These are phyloP conservation scores for Pichia terricola DNA, from an alignment of 1,139 yeast species.

Conservation along the genomic window DNA sequence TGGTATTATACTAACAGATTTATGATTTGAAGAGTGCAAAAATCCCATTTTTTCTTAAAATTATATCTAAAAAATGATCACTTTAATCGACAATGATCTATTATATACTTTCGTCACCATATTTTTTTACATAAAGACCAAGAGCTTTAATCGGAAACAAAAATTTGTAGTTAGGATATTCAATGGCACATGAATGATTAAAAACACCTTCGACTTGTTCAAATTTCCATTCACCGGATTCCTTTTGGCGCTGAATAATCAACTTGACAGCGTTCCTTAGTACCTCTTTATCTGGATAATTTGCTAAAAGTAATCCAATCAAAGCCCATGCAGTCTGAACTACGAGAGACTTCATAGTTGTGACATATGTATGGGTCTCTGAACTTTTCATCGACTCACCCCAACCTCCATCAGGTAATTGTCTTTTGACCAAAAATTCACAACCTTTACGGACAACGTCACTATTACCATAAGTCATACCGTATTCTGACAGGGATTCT, in stretches of 20 bases:
- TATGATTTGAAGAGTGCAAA: too few relatives aligned
- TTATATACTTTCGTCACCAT: slow-evolving; percentile 14
- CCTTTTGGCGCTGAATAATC: slow-evolving; percentile 56
- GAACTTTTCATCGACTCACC: slow-evolving; percentile 81
- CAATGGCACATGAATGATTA: slow-evolving; percentile 89
- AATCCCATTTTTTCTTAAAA: too few relatives aligned
- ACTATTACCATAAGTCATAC: slow-evolving; percentile 52
- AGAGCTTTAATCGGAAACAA: slow-evolving; percentile 88
- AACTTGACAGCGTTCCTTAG: slow-evolving; percentile 57
- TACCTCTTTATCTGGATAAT: slow-evolving; percentile 61
- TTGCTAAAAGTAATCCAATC: slow-evolving; percentile 71
- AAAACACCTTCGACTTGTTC: slow-evolving; percentile 94
- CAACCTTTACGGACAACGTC: slow-evolving; percentile 65
- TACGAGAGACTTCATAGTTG: slow-evolving; percentile 50
- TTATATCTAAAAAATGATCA: too few relatives aligned
- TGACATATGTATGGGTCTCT: slow-evolving; percentile 73
- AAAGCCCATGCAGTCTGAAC: slow-evolving; percentile 94
- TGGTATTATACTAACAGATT: too few relatives aligned
- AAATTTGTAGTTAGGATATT: slow-evolving; percentile 88
- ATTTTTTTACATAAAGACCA: slow-evolving; percentile 49
- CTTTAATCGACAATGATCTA: background rate
- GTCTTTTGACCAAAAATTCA: slow-evolving; percentile 70
- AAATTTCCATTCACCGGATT: slow-evolving; percentile 77
- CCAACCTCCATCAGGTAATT: slow-evolving; percentile 93
- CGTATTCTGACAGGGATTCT: slow-evolving; percentile 76